phyloP scores from a whole-genome alignment of 345 rosid genomes.

The Gossypium herbaceum region DNA sequence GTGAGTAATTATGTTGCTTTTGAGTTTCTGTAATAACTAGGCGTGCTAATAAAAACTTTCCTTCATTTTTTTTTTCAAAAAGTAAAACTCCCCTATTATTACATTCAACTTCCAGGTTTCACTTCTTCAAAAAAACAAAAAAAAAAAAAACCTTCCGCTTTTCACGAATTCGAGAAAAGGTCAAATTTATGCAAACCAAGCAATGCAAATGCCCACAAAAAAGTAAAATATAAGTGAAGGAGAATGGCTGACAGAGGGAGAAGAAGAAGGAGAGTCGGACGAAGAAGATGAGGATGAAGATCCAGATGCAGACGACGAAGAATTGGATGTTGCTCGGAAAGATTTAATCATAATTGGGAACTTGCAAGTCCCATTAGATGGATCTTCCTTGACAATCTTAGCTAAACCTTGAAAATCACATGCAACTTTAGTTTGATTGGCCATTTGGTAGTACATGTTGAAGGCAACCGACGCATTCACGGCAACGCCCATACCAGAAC shows the following conservation, averaged over 20 bases:
- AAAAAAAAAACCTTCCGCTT: too few species aligned
- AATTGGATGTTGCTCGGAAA: not conserved
- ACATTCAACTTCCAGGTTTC: too few species aligned
- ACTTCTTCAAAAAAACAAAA: too few species aligned
- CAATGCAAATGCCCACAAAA: not conserved
- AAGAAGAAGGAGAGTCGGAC: not conserved
- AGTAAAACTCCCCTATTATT: too few species aligned
- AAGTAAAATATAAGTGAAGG: not conserved
- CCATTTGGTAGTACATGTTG: conserved; percentile 62
- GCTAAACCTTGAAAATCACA: conserved; percentile 69
- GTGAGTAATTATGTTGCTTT: too few species aligned
- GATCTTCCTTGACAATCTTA: conserved; percentile 33
- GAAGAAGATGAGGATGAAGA: too few species aligned
- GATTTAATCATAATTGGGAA: conserved; percentile 42
- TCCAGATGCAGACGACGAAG: too few species aligned
- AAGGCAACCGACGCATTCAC: conserved; percentile 63
- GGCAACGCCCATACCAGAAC: conserved; percentile 27
- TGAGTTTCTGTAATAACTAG: too few species aligned
- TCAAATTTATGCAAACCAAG: not conserved
- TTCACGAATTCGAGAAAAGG: too few species aligned
- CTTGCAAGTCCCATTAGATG: conserved; percentile 39
- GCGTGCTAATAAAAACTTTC: too few species aligned
- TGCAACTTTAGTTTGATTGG: conserved; percentile 44
- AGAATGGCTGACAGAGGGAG: not conserved
- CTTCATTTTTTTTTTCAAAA: too few species aligned